A percentile compares a stretch with the other conserved stretches of the same genome.
Conservation (phyloP, 179 eudicot genomes). For the Gypsophila paniculata region DNA sequence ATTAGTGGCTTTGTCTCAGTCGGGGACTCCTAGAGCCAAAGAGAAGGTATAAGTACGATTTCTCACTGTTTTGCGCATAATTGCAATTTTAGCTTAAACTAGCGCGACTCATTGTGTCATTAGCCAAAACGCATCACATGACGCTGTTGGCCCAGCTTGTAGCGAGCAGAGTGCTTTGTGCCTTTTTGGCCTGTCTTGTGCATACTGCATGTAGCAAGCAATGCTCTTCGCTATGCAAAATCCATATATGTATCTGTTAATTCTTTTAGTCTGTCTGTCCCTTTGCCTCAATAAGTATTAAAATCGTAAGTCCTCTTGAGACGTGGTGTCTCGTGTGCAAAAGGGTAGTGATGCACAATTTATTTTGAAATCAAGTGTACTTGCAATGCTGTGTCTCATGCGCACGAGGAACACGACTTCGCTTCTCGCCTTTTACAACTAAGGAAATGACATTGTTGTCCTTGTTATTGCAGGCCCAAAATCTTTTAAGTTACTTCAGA, state of each 20-base stretch:
- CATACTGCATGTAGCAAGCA: background rate
- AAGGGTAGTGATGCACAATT: background rate
- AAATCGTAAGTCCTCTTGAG: too few species aligned
- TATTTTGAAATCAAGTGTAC: background rate
- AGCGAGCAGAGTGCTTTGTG: too few species aligned
- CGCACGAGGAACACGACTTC: background rate
- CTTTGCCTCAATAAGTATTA: background rate
- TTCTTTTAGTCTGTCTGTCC: background rate
- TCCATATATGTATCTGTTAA: background rate
- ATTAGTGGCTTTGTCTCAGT: constrained; percentile 49
- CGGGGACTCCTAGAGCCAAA: constrained; percentile 60
- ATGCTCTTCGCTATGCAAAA: background rate
- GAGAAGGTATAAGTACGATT: constrained; percentile 41
- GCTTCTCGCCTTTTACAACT: background rate
- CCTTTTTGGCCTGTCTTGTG: background rate
- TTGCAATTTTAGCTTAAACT: background rate
- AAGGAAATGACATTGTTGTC: background rate
- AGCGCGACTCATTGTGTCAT: background rate
- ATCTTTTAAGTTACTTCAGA: constrained; percentile 38
- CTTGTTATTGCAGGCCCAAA: constrained; percentile 31
- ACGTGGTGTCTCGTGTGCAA: background rate
- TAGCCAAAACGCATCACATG: background rate
- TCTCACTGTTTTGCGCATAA: background rate
- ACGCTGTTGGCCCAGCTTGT: too few species aligned
- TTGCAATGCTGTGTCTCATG: background rate